These are phyloP conservation scores for Panicum miliaceum DNA, from an alignment of 176 grass and related monocot genomes.

Conservation along the genomic window DNA sequence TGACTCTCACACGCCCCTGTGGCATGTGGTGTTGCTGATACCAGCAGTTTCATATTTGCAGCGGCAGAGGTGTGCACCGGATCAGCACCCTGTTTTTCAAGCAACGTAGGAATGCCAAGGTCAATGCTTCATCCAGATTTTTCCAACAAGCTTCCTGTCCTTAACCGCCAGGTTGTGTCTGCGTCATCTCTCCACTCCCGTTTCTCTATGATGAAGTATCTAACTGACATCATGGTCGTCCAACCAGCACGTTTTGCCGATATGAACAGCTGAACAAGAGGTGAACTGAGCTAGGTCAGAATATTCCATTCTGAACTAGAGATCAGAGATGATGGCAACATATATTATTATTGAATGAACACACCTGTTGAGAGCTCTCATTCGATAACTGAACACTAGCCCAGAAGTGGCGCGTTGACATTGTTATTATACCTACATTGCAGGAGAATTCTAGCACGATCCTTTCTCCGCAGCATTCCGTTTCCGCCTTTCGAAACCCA, in stretches of 20 bases:
- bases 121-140: too few species aligned
- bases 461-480: neutral
- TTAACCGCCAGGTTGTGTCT: too few species aligned
- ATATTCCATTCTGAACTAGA: conserved; percentile 32
- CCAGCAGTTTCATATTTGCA: too few species aligned
- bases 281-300: neutral
- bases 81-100: too few species aligned
- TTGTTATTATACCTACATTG: neutral
- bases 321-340: neutral
- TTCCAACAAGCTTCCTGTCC: too few species aligned
- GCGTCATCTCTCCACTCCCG: conserved; percentile 1
- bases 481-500: conserved; percentile 21
- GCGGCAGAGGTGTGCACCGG: too few species aligned
- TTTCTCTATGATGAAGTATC: neutral
- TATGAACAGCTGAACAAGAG: conserved; percentile 14
- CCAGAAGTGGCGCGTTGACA: conserved; percentile 4
- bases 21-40: too few species aligned
- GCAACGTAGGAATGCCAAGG: too few species aligned
- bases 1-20: too few species aligned
- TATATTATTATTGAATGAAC: neutral
- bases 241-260: conserved; percentile 9
- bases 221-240: neutral
- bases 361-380: neutral
- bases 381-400: neutral
- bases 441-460: neutral